These are phyloP conservation scores for Phytomonas sp. DNA, from an alignment of 208 protist species.

Conservation along the genomic window DNA sequence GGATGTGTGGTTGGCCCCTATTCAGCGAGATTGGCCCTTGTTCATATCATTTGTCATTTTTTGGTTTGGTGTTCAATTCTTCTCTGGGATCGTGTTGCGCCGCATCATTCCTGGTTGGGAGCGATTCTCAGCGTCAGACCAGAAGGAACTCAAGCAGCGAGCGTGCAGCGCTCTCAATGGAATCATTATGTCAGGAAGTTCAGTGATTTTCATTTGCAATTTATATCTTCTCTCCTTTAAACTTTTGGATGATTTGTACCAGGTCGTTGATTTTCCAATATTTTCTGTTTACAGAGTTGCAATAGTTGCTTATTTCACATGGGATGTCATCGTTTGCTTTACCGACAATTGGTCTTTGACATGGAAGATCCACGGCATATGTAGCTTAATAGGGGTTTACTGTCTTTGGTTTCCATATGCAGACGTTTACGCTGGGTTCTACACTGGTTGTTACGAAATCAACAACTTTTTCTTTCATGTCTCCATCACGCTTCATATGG, in stretches of 20 bases:
- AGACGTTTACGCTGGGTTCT: slow-evolving; percentile 68
- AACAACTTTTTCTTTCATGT: slow-evolving; percentile 69
- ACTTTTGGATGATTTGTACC: slow-evolving; percentile 20
- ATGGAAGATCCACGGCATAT: slow-evolving; percentile 74
- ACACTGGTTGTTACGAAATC: slow-evolving; percentile 78
- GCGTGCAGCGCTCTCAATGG: slow-evolving; percentile 58
- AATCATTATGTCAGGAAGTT: slow-evolving; percentile 50
- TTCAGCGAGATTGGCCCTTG: slow-evolving; percentile 39
- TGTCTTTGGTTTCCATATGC: slow-evolving; percentile 66
- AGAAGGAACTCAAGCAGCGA: slow-evolving; percentile 59
- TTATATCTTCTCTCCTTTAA: slow-evolving; percentile 19
- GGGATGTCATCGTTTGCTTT: slow-evolving; percentile 76
- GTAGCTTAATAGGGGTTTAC: slow-evolving; percentile 60
- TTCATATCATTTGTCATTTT: slow-evolving; percentile 45
- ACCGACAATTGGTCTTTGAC: slow-evolving; percentile 48
- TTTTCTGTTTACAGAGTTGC: slow-evolving; percentile 33
- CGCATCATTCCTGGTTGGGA: slow-evolving; percentile 26
- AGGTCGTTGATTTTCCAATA: not conserved
- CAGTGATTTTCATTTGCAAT: slow-evolving; percentile 48
- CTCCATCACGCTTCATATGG: slow-evolving; percentile 34
- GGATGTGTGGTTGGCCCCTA: slow-evolving; percentile 57
- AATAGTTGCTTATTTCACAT: slow-evolving; percentile 73
- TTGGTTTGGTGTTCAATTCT: slow-evolving; percentile 50
- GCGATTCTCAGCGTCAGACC: slow-evolving; percentile 21
- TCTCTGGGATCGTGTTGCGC: slow-evolving; percentile 21